Base-by-base conservation (phyloP, 768 basidiomycete species). In the Hortiboletus campestris region DNA sequence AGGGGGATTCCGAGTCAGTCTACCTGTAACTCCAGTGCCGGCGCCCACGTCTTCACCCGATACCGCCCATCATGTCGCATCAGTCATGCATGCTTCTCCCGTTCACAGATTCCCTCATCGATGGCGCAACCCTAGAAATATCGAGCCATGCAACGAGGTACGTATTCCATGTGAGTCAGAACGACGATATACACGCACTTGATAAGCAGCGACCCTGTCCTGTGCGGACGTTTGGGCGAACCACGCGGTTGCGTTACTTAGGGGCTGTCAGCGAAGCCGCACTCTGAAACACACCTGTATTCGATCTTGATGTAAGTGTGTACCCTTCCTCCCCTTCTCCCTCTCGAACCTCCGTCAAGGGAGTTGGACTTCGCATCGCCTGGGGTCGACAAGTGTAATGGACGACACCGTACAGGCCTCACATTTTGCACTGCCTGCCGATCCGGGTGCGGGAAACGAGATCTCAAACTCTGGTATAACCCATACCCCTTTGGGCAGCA, bases 391-490 rank as follows among this genome's bases (percentile, higher is more conserved):
- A 29, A 12, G 13, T 38, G 16, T 43, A 10, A 31, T 40, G 29
- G 11, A 29, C 14, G 29, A 25, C 7, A 25, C 6, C 28, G 41
- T 22, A 57, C 56, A 29, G 52, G 13, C 13, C 34, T 14, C 11
- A 14, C 34, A 46, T 13, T 45, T 22, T 43, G 38, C 44, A 58
- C 48, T 22, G 49, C 55, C 56, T 25, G 28, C 14, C 53, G 49
- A 49, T 2, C 46, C 49, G 53, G 45, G 20, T 31, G 17, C 32
- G 32, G 7, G 41, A 34, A 22, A 16, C 39, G 28, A 17, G 16
- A 22, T 43, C 29, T 19, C 12, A 31, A 29, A 25, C 25, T 25
- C 6, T 25, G 25, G 25, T 25, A 25, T 4, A 4, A 4, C 25
- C 25, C 25, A 25, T 25, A 25, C 25, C 25, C 25, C 25, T 25